Evolutionary conservation across 2,329 filamentous ascomycete genomes (phyloP).

Genomic region (Colletotrichum sp.): DNA sequence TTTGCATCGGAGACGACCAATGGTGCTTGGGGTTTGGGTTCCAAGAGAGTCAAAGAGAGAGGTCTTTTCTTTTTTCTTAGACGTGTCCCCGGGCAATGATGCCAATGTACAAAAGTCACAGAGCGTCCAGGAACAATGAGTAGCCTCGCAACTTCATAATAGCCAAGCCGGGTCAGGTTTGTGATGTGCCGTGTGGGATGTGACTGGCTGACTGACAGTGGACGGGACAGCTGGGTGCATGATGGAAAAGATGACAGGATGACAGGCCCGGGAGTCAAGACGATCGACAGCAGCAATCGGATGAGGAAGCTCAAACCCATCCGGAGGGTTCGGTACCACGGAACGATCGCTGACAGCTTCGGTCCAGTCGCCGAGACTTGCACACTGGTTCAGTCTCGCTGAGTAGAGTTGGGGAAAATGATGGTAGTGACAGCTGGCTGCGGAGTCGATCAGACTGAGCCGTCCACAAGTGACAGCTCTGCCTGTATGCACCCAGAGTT

Average conservation of each 20-base stretch:
- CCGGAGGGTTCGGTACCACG: not conserved
- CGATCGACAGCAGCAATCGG: not conserved
- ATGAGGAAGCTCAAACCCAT: not conserved
- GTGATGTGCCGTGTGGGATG: not conserved
- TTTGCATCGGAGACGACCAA: slow-evolving; percentile 18
- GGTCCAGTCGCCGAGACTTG: not conserved
- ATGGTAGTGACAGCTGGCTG: not conserved
- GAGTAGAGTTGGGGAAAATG: not conserved
- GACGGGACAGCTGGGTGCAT: no score
- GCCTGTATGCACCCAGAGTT: not conserved
- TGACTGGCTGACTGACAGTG: not conserved
- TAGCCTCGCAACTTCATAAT: slow-evolving; percentile 19
- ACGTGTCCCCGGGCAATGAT: slow-evolving; percentile 22
- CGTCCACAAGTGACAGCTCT: not conserved
- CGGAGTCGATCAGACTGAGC: slow-evolving; percentile 8
- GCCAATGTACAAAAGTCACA: slow-evolving; percentile 24
- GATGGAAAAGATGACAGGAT: not conserved
- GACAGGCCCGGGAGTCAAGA: not conserved
- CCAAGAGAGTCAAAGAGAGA: not conserved
- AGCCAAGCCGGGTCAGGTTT: not conserved
- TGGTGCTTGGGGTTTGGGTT: slow-evolving; percentile 18
- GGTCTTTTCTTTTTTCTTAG: slow-evolving; percentile 21
- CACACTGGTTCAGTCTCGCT: not conserved
- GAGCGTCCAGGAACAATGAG: slow-evolving; percentile 23
- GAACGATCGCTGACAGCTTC: not conserved